Evolutionary conservation across 192 early-diverging fungal species (phyloP).

Genomic region (Rhizoclosmatium sp.): DNA sequence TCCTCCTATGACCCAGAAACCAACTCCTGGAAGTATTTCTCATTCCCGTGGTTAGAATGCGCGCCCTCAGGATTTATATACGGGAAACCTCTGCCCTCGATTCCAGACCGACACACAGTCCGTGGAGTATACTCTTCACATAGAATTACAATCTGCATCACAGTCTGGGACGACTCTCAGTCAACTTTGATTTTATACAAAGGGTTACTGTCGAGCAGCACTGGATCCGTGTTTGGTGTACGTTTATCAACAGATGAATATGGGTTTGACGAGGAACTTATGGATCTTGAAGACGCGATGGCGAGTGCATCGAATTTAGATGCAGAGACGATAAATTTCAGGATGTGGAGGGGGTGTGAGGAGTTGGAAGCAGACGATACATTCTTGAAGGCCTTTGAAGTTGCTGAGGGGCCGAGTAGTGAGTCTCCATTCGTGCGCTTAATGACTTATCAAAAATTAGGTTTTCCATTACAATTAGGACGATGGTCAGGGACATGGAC

Average conservation of each 20-base stretch:
- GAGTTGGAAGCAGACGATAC: background rate
- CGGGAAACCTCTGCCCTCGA: background rate
- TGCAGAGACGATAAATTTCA: constrained; percentile 4
- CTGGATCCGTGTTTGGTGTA: constrained; percentile 20
- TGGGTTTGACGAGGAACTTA: constrained; percentile 18
- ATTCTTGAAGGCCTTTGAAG: too few relatives aligned
- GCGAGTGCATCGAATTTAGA: background rate
- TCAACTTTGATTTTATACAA: background rate
- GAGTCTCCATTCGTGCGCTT: too few relatives aligned
- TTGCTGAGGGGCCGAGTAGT: too few relatives aligned
- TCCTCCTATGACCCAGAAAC: constrained; percentile 18
- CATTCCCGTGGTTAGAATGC: constrained; percentile 33
- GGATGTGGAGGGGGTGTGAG: constrained; percentile 12
- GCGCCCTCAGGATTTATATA: constrained; percentile 4
- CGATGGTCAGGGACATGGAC: constrained; percentile 6
- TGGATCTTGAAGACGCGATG: constrained; percentile 17
- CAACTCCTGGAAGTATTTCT: constrained; percentile 15
- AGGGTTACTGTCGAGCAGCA: background rate
- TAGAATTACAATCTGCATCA: background rate
- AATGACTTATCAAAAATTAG: background rate
- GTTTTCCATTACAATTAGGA: background rate
- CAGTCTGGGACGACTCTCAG: constrained; percentile 2
- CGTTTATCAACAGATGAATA: background rate
- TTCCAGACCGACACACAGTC: constrained; percentile 7
- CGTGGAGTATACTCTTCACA: background rate